These are phyloP conservation scores for Carex kokanica DNA, from an alignment of 176 grass and related monocot species.

Conservation along the genomic window DNA sequence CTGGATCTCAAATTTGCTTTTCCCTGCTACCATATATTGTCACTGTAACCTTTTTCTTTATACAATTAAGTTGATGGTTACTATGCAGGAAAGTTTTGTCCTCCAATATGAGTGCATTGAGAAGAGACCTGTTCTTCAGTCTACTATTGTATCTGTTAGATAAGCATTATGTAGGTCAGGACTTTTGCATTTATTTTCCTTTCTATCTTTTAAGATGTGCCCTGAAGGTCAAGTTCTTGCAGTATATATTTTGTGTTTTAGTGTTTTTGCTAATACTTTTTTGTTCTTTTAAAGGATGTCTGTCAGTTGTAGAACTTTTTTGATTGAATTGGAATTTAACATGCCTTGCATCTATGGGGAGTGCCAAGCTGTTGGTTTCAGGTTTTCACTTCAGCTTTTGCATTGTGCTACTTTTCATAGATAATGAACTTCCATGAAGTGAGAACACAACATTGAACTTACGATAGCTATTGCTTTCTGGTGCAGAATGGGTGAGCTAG, in stretches of 20 bases:
- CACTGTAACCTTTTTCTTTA: slow-evolving; percentile 10
- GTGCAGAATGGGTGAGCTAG: slow-evolving; percentile 25
- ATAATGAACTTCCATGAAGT: not conserved
- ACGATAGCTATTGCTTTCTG: not conserved
- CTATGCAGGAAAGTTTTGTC: slow-evolving; percentile 77
- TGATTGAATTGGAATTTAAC: slow-evolving; percentile 32
- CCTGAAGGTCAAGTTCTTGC: not conserved
- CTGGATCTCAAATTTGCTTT: not conserved
- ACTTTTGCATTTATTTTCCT: slow-evolving; percentile 11
- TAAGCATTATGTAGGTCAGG: slow-evolving; percentile 53
- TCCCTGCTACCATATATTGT: not conserved
- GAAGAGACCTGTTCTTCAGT: slow-evolving; percentile 60
- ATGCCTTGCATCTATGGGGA: slow-evolving; percentile 24
- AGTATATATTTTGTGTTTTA: slow-evolving; percentile 17
- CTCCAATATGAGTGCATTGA: slow-evolving; percentile 72
- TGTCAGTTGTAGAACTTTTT: slow-evolving; percentile 33
- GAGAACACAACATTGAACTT: not conserved
- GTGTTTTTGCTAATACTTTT: not conserved
- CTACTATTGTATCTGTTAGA: slow-evolving; percentile 42
- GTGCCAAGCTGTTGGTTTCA: slow-evolving; percentile 30
- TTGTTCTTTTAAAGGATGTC: slow-evolving; percentile 24
- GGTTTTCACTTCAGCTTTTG: slow-evolving; percentile 12
- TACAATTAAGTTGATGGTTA: slow-evolving; percentile 14
- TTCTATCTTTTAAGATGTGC: not conserved
- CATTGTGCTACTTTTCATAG: not conserved